Evolutionary conservation across 495 filamentous ascomycete species (phyloP), one percentile per base, ranked within the genome.

Genomic region (Annulohypoxylon moriforme): DNA sequence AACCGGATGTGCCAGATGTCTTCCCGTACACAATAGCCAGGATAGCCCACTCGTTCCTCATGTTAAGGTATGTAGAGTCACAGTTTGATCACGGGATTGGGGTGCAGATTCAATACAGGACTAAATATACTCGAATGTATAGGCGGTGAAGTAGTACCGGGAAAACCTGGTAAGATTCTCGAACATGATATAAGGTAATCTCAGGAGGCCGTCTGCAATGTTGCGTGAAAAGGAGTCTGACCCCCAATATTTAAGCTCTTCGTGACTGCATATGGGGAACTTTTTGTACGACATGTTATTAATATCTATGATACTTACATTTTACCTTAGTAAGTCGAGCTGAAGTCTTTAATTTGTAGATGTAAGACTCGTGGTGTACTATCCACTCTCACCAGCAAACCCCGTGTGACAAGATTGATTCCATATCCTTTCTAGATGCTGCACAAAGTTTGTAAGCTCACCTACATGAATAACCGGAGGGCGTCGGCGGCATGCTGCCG

Each of bases 401-500:
- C n/a, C 31, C 31, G 22, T 40, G n/a, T 20, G 55, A 40, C 55
- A 40, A 1, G 13, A n/a, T 40, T 53, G 9, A 40, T 25, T 11
- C 13, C 20, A 24, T 22, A 58, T 20, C 29, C 13, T 56, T 2
- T 1, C 4, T n/a, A n/a, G n/a, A n/a, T n/a, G n/a, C n/a, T n/a
- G n/a, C n/a, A n/a, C n/a, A n/a, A 44, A 59, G 13, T 11, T 6
- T 44, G 14, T 59, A 44, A 38, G 33, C 36, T 40, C 22, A 27
- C 14, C 13, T 27, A 18, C 18, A 59, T 44, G 2, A 44, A 44
- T 27, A 16, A 3, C 20, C 22, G 24, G 34, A 44, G 20, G 7
- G 13, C 56, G 22, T 59, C 36, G 56, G 36, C 36, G 56, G 36
- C 3, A 44, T 16, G 20, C 13, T 34, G 59, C 59, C 59, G 59